Evolutionary conservation across 2,329 filamentous ascomycete genomes (phyloP).

Genomic region (Polychaeton citri): DNA sequence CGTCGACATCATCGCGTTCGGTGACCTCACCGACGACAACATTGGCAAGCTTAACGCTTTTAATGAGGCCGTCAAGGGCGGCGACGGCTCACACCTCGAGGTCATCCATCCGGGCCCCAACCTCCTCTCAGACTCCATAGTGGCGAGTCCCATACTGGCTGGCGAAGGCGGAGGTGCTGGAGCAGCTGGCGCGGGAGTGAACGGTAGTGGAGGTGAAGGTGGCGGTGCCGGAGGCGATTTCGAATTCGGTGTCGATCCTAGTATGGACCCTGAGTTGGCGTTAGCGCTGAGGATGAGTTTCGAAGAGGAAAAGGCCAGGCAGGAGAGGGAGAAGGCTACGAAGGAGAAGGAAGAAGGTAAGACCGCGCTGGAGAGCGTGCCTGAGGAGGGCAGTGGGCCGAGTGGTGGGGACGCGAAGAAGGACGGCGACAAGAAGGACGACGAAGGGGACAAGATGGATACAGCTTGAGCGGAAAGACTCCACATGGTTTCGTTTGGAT

Average conservation of each 20-base stretch:
- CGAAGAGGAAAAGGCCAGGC: conserved; percentile 91
- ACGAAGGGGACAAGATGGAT: conserved; percentile 18
- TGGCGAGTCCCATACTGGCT: conserved; percentile 78
- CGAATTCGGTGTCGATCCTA: conserved; percentile 83
- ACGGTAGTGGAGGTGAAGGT: conserved; percentile 24
- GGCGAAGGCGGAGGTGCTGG: conserved; percentile 59
- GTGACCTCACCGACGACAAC: conserved; percentile 80
- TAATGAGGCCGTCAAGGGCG: conserved; percentile 82
- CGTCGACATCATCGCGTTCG: conserved; percentile 90
- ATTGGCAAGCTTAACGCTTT: conserved; percentile 85
- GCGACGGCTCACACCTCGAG: conserved; percentile 81
- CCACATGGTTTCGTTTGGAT: no score
- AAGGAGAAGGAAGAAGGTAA: conserved; percentile 55
- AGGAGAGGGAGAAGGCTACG: conserved; percentile 73
- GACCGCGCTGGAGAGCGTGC: conserved; percentile 65
- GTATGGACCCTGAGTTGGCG: conserved; percentile 83
- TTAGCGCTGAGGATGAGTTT: conserved; percentile 93
- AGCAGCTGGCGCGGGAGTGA: conserved; percentile 32
- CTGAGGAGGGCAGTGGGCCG: conserved; percentile 38
- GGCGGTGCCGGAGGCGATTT: conserved; percentile 53
- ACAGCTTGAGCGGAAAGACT: conserved; percentile 17
- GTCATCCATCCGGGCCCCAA: conserved; percentile 84
- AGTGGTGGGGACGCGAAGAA: conserved; percentile 5
- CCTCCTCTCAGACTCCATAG: conserved; percentile 81
- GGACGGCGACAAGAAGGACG: conserved; percentile 12